Evolutionary conservation across 331 rosid genomes (phyloP), one percentile per base, ranked within the genome.

Genomic region (Quercus tomentella): DNA sequence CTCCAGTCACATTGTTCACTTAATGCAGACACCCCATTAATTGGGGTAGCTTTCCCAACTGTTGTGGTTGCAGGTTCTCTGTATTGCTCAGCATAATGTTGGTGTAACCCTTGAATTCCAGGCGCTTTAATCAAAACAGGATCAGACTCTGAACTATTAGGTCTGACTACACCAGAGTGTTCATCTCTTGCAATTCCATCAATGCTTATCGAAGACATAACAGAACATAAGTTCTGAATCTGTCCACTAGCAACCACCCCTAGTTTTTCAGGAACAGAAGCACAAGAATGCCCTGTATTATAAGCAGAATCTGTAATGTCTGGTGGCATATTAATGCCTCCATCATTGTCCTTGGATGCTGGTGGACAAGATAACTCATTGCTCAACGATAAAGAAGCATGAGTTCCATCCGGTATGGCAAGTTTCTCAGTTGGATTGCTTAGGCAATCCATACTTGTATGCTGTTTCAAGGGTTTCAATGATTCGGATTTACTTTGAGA

Each of bases 391-490:
- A 73, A 77, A 75, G 83, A 77, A 73, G 74, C 61, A 61, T 65
- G 37, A 70, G 85, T 73, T 82, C 77, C 91, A 87, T 91, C 86
- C 0, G 79, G 82, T 72, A 72, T 54, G 26, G 33, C 57, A 72
- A 80, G 71, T 71, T 79, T 84, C 77, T 89, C 94, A 41, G 86
- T 74, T 52, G 73, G 57, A 79, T 63, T 79, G 12, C 51, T 52
- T 69, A 35, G 78, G 76, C 30, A 51, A 68, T 94, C 95, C 81
- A 45, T 71, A 61, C 86, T 82, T 56, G 56, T 77, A 58, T 66
- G 83, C 65, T 88, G 94, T 84, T 83, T 94, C 73, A 77, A 74
- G 63, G 90, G 52, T 85, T 83, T 88, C 68, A 77, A 63, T 75
- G 87, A 73, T 33, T 92, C 97, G 37, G 45, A 81, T 66, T 84